phyloP scores from a whole-genome alignment of 129 eudicot species.

The Centella asiatica region DNA sequence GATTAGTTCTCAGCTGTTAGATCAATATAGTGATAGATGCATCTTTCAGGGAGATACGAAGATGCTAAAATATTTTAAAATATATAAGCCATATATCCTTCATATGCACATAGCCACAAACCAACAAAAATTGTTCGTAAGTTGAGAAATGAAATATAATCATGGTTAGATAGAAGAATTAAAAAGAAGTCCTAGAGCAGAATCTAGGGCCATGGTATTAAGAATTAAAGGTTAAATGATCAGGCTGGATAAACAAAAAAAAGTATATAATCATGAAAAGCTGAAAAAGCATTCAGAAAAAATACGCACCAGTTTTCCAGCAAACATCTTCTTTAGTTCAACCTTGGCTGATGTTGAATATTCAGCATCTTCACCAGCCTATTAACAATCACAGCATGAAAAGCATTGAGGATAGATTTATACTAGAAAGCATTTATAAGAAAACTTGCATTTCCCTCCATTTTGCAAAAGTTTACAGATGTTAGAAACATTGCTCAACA shows the following conservation, averaged over 20 bases:
- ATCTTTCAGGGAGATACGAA: neutral
- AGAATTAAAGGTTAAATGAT: too few relatives aligned
- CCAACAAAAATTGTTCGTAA: neutral
- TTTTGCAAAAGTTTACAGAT: neutral
- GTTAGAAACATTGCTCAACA: neutral
- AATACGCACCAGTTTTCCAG: constrained; percentile 48
- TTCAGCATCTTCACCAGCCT: constrained; percentile 79
- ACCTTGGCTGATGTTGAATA: constrained; percentile 58
- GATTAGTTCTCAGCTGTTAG: too few relatives aligned
- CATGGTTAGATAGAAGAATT: neutral
- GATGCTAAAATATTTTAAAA: neutral
- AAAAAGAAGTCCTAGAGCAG: neutral
- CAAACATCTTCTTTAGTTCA: constrained; percentile 63
- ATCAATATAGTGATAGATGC: too few relatives aligned
- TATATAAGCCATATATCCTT: neutral
- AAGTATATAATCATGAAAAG: neutral
- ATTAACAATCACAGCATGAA: constrained; percentile 22
- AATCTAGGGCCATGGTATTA: neutral
- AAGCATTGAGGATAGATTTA: constrained; percentile 1
- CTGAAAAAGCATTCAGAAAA: neutral
- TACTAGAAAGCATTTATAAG: neutral
- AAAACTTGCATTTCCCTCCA: neutral
- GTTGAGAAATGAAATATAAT: neutral
- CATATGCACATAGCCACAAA: neutral
- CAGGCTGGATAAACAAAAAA: too few relatives aligned